Conservation (phyloP, 169 alveolate species). For the Cryptosporidium sp. region DNA sequence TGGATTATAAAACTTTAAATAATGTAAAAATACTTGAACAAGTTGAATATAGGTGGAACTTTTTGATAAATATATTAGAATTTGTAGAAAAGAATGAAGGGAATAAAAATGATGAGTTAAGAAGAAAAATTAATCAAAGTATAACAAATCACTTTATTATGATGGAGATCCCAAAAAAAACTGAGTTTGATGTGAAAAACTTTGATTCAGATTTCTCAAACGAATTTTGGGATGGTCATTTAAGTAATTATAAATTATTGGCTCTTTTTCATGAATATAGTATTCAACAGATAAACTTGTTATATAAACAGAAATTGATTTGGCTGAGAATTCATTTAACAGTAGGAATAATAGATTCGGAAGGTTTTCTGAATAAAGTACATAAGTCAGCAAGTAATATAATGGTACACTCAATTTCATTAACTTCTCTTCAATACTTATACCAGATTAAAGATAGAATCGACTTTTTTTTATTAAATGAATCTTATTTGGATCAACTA, state of each 20-base stretch:
- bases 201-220: conserved; percentile 24
- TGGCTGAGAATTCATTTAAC: conserved; percentile 17
- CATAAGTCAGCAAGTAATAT: conserved; percentile 23
- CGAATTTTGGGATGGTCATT: conserved; percentile 11
- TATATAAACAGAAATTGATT: conserved; percentile 31
- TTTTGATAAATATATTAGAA: not conserved
- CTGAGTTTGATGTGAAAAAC: not conserved
- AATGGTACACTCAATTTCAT: conserved; percentile 14
- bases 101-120: not conserved
- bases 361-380: not conserved
- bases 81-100: not conserved
- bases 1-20: not conserved
- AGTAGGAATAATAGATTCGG: not conserved
- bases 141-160: conserved; percentile 1
- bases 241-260: not conserved
- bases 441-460: conserved; percentile 37
- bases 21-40: not conserved
- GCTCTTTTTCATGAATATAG: conserved; percentile 21
- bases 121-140: not conserved
- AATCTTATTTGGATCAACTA: not conserved
- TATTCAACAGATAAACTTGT: conserved; percentile 16
- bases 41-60: conserved; percentile 33
- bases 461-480: conserved; percentile 12
- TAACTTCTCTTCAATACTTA: conserved; percentile 42
- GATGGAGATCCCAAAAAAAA: not conserved